phyloP scores from a whole-genome alignment of 2,329 filamentous ascomycete genomes.

The Arthrobotrys entomopaga region DNA sequence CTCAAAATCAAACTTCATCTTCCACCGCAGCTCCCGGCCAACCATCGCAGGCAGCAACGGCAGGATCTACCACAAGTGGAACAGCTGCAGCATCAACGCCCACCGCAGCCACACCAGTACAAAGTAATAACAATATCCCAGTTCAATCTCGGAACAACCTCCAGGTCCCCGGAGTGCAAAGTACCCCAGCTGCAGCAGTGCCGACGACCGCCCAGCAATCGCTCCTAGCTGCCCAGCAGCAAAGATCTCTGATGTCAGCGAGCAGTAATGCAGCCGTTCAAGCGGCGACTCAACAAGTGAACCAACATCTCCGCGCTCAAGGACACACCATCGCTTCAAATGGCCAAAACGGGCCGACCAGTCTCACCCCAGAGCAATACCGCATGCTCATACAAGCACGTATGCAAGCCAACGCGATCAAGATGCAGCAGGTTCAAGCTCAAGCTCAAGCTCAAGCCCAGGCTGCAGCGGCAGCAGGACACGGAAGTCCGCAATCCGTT shows the following conservation, averaged over 20 bases:
- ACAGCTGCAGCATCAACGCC: not conserved
- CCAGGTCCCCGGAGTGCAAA: slow-evolving; percentile 37
- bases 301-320: slow-evolving; percentile 44
- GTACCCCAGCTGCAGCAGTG: slow-evolving; percentile 31
- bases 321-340: slow-evolving; percentile 42
- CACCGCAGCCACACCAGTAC: not conserved
- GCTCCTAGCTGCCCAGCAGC: slow-evolving; percentile 46
- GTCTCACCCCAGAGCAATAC: slow-evolving; percentile 51
- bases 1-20: slow-evolving; percentile 20
- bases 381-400: slow-evolving; percentile 49
- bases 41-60: slow-evolving; percentile 7
- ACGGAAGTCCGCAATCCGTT: slow-evolving; percentile 15
- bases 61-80: not conserved
- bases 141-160: slow-evolving; percentile 45
- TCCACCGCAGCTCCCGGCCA: not conserved
- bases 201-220: slow-evolving; percentile 52
- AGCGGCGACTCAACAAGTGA: slow-evolving; percentile 46
- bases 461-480: slow-evolving; percentile 12
- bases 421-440: slow-evolving; percentile 35
- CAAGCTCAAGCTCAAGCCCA: slow-evolving; percentile 29
- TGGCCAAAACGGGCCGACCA: slow-evolving; percentile 47
- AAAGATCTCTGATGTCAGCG: slow-evolving; percentile 23
- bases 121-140: slow-evolving; percentile 27
- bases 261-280: slow-evolving; percentile 40
- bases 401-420: slow-evolving; percentile 47